Base-by-base conservation (phyloP, 306 rosid species). In the Rubus idaeus region DNA sequence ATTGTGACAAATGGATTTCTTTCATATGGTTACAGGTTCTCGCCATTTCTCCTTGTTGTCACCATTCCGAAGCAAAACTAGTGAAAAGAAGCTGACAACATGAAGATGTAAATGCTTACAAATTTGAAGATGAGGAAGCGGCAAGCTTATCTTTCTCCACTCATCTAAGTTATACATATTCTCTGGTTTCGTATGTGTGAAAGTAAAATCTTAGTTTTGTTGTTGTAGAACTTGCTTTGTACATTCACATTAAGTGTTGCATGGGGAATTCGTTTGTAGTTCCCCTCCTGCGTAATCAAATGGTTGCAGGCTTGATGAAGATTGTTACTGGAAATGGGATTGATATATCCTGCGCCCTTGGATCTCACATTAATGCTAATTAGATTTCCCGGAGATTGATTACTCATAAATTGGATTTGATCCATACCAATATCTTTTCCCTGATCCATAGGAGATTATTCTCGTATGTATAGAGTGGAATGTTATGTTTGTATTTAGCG, bases 41-140 rank as follows among this genome's bases (percentile, higher is more conserved):
- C 97, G 97, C 44, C 81, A 97, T 40, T 96, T 92, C 88, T 96
- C 97, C 70, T 81, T 96, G 83, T 80, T 96, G 73, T 91, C 98
- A 5, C 98, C 99, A n/a, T 96, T 96, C 84, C 86, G 97, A 70
- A 88, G 91, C 87, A 91, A 96, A 89, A 88, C 45, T 7, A 87
- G 89, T 75, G 99, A 95, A 66, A 93, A 90, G 86, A 92, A 90
- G 84, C 64, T 75, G 77, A 56, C 78, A 76, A 78, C 84, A 35
- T 88, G 85, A 90, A 55, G 66, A 79, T 71, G 45, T 40, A 76
- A 81, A 66, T 61, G 51, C 49, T 71, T 61, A 35, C 49, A 60
- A 71, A 65, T 52, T 41, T 47, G 20, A 74, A 73, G 78, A 75
- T 11, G 84, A 62, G 53, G 45, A 63, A 37, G 56, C 46, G 71